Evolutionary conservation across 2,329 filamentous ascomycete genomes (phyloP).

Genomic region (Botrytis pseudocinerea): DNA sequence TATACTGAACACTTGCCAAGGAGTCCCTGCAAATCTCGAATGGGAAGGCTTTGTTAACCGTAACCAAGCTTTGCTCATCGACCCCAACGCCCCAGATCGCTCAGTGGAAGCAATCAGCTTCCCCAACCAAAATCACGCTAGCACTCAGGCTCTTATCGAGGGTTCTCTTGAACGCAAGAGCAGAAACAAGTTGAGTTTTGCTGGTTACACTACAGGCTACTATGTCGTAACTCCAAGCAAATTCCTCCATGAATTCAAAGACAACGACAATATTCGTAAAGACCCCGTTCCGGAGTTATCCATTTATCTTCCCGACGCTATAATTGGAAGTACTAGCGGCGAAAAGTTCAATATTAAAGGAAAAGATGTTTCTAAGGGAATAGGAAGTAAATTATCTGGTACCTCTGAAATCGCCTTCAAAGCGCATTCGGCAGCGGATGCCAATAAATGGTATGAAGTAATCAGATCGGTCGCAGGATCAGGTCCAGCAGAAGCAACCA

Average conservation of each 20-base stretch:
- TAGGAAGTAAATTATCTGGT: constrained; percentile 79
- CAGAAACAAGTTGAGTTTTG: constrained; percentile 73
- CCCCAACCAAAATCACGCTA: constrained; percentile 81
- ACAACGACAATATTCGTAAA: constrained; percentile 69
- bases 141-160: constrained; percentile 82
- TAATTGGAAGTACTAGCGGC: constrained; percentile 69
- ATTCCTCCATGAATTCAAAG: constrained; percentile 95
- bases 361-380: constrained; percentile 81
- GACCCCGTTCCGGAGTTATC: constrained; percentile 84
- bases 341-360: constrained; percentile 94
- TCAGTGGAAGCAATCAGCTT: constrained; percentile 74
- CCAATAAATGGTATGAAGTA: constrained; percentile 80
- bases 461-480: constrained; percentile 47
- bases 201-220: constrained; percentile 77
- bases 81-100: constrained; percentile 73
- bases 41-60: constrained; percentile 83
- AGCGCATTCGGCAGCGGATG: constrained; percentile 76
- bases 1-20: constrained; percentile 75
- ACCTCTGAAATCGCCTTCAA: constrained; percentile 83
- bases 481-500: constrained; percentile 27
- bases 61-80: constrained; percentile 70
- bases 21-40: constrained; percentile 81
- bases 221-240: constrained; percentile 88
- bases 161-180: constrained; percentile 89
- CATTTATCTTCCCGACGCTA: constrained; percentile 88